Conservation (phyloP, 352 stramenopile species). For the Globisporangium irregulare region DNA sequence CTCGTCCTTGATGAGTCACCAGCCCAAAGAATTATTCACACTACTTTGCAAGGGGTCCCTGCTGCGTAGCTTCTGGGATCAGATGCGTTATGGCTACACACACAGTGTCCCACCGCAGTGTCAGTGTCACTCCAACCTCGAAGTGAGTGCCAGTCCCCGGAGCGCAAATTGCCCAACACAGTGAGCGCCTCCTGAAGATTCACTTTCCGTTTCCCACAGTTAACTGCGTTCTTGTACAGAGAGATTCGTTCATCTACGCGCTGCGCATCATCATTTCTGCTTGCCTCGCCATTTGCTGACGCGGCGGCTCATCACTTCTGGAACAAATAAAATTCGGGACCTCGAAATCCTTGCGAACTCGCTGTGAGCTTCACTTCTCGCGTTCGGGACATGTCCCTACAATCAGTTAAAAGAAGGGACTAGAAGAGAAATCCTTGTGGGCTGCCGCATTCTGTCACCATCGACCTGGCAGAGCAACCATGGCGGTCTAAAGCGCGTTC, state of each 20-base stretch:
- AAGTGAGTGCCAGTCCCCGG: neutral
- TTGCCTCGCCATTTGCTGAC: neutral
- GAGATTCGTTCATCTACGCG: neutral
- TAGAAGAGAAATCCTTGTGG: conserved; percentile 11
- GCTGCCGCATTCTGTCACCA: conserved; percentile 3
- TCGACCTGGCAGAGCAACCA: neutral
- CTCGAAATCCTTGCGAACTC: neutral
- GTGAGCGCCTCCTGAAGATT: no score
- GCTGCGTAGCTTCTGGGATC: neutral
- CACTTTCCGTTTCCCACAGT: no score
- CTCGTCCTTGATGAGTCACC: neutral
- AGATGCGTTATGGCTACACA: neutral
- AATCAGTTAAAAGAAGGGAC: neutral
- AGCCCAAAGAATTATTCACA: neutral
- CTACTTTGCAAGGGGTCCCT: neutral
- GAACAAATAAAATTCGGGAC: neutral
- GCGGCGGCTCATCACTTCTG: neutral
- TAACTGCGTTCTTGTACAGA: neutral
- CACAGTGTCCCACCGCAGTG: neutral
- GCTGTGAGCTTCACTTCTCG: neutral
- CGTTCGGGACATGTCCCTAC: conserved; percentile 2
- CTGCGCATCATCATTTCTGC: neutral
- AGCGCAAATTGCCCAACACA: neutral
- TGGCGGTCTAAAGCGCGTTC: conserved; percentile 7
- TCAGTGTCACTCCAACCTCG: neutral